Conservation (phyloP, 2,329 filamentous ascomycete species). For the Myriosclerotinia scirpicola region DNA sequence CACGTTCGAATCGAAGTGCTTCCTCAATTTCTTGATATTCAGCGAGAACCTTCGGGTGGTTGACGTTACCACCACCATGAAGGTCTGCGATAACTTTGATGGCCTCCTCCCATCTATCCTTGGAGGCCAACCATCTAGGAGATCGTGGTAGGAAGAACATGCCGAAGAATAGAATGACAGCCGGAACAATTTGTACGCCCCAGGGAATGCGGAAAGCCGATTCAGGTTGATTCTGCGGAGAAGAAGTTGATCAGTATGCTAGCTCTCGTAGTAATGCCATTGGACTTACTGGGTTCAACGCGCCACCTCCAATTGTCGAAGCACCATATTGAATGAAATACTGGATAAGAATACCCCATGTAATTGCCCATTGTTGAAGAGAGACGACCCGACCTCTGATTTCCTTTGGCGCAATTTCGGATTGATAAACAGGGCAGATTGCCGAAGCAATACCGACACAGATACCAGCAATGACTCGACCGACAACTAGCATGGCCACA, state of each 20-base stretch:
- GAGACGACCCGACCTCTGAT: slow-evolving; percentile 60
- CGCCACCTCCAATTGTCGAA: slow-evolving; percentile 54
- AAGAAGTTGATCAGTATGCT: slow-evolving; percentile 2
- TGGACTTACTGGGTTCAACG: slow-evolving; percentile 45
- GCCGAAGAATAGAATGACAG: slow-evolving; percentile 53
- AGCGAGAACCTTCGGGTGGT: slow-evolving; percentile 60
- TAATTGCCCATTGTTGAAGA: slow-evolving; percentile 70
- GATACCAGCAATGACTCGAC: slow-evolving; percentile 69
- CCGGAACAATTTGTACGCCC: slow-evolving; percentile 60
- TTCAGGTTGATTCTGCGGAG: slow-evolving; percentile 46
- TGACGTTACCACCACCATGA: slow-evolving; percentile 56
- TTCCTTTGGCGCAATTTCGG: slow-evolving; percentile 62
- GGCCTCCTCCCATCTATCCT: slow-evolving; percentile 67
- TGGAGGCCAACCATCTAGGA: slow-evolving; percentile 68
- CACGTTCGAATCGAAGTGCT: slow-evolving; percentile 70
- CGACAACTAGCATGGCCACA: slow-evolving; percentile 69
- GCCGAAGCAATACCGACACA: slow-evolving; percentile 71
- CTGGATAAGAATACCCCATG: slow-evolving; percentile 67
- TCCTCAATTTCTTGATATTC: slow-evolving; percentile 69
- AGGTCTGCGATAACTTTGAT: slow-evolving; percentile 57
- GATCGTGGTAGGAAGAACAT: slow-evolving; percentile 62
- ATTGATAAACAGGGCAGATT: slow-evolving; percentile 67
- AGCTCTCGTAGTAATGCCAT: not conserved
- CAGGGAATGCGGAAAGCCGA: slow-evolving; percentile 61
- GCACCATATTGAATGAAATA: slow-evolving; percentile 67